Base-by-base conservation (phyloP, 176 grass and related monocot species). In the Canna indica region DNA sequence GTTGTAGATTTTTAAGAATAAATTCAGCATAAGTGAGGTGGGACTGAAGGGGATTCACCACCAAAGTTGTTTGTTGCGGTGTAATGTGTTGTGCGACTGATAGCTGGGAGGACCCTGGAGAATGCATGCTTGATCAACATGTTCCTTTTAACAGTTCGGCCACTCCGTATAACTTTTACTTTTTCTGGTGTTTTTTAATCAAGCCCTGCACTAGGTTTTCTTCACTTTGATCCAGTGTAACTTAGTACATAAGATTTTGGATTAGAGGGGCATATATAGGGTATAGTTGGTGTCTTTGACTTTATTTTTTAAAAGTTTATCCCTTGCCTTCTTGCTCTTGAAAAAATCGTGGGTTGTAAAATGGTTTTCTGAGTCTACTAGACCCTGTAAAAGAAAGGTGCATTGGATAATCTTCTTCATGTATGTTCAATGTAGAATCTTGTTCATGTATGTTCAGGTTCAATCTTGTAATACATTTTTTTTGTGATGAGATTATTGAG, bases 221-320 rank as follows among this genome's bases (percentile, higher is more conserved):
- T 65, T 20, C 11, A 7, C 62, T 65, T 65, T 35, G 62, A n/a
- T 20, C 33, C 18, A 36, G 32, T 66, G 63, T 66, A 66, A 66
- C 35, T 66, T 38, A 39, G 63, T 66, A 66, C 63, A 66, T 66
- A 66, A 38, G 63, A 38, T 66, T 66, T 38, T 66, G 33, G 63
- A 66, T 66, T 39, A 4, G 63, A 27, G 33, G 20, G 63, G 33
- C 63, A 24, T 5, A 13, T 66, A 66, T 10, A 24, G 62, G 63
- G 33, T 66, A 66, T 38, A 66, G 63, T 38, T 38, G 29, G 63
- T 38, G 1, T 39, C 18, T 38, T 66, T 3, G 13, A 29, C 20
- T 39, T 66, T 11, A n/a, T 66, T 9, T 38, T 2, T 34, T 34
- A 10, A 4, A 29, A 16, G 5, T 34, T 26, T 33, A 4, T 33